These are phyloP conservation scores for Celoporthe dispersa DNA, from an alignment of 2,329 filamentous ascomycete species.

Conservation along the genomic window DNA sequence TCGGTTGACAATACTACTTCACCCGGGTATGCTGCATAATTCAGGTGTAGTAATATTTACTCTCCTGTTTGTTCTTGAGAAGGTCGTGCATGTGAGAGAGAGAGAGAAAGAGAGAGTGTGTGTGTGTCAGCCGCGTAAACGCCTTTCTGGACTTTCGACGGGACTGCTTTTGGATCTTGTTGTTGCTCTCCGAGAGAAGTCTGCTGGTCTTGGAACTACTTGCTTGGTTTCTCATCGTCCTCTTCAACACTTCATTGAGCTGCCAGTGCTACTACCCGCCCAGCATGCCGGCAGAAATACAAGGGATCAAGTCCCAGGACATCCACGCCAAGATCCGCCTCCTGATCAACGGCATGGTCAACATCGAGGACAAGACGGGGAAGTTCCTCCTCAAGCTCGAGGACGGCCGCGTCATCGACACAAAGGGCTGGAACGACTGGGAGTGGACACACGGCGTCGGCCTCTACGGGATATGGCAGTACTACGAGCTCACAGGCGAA, in stretches of 20 bases:
- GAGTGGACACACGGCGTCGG: slow-evolving; percentile 84
- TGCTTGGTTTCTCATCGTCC: neutral
- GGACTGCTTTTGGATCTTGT: neutral
- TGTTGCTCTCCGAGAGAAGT: neutral
- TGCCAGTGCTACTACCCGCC: neutral
- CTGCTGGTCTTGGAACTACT: neutral
- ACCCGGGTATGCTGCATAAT: neutral
- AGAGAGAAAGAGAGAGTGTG: neutral
- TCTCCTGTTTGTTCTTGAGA: neutral
- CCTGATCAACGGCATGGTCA: slow-evolving; percentile 75
- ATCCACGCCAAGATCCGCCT: slow-evolving; percentile 63
- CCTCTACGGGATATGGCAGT: slow-evolving; percentile 81
- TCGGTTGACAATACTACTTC: neutral
- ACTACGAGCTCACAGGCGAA: slow-evolving; percentile 73
- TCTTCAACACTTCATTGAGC: neutral
- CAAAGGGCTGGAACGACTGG: slow-evolving; percentile 84
- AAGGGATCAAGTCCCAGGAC: slow-evolving; percentile 52
- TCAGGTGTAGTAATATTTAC: neutral
- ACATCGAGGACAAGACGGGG: slow-evolving; percentile 76
- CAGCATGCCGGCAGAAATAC: slow-evolving; percentile 47
- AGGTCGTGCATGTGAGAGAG: neutral
- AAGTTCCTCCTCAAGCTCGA: slow-evolving; percentile 72
- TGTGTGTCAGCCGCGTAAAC: neutral
- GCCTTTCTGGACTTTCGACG: neutral
- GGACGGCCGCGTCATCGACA: slow-evolving; percentile 79